Percentiles rank a stretch among this genome's conserved stretches.
These are phyloP conservation scores for Erythrobasidium hasegawianum DNA, from an alignment of 1,284 basidiomycete species.

Conservation along the genomic window DNA sequence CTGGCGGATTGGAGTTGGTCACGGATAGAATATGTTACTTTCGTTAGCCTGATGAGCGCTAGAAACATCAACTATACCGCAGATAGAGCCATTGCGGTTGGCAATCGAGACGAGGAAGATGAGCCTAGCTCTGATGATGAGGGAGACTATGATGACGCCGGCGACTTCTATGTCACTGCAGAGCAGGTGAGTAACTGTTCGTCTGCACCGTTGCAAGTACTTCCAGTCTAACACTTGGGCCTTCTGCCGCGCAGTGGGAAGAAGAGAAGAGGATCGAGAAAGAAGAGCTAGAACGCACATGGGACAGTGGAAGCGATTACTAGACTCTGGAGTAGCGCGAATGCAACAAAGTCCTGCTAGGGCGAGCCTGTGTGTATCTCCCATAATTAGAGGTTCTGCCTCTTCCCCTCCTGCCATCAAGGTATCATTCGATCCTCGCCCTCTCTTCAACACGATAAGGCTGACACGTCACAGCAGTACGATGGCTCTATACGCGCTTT, in stretches of 20 bases:
- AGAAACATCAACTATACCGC: constrained; percentile 12
- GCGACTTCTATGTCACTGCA: constrained; percentile 25
- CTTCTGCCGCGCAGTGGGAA: constrained; percentile 44
- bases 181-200: constrained; percentile 21
- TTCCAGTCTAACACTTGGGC: background rate
- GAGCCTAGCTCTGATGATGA: constrained; percentile 5
- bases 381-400: no score
- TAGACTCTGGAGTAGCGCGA: no score
- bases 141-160: constrained; percentile 13
- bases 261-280: constrained; percentile 50
- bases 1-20: constrained; percentile 25
- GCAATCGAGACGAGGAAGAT: constrained; percentile 11
- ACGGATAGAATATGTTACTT: constrained; percentile 13
- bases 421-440: no score
- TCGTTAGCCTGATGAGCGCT: constrained; percentile 16
- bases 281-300: constrained; percentile 54
- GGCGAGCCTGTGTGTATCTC: no score
- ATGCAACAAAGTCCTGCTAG: no score
- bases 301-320: constrained; percentile 31
- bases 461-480: no score
- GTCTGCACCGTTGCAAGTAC: background rate
- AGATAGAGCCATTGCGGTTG: constrained; percentile 18
- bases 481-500: no score
- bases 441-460: no score
- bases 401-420: no score